These are phyloP conservation scores for Penicillium tannophilum DNA, from an alignment of 495 filamentous ascomycete species.

Conservation along the genomic window DNA sequence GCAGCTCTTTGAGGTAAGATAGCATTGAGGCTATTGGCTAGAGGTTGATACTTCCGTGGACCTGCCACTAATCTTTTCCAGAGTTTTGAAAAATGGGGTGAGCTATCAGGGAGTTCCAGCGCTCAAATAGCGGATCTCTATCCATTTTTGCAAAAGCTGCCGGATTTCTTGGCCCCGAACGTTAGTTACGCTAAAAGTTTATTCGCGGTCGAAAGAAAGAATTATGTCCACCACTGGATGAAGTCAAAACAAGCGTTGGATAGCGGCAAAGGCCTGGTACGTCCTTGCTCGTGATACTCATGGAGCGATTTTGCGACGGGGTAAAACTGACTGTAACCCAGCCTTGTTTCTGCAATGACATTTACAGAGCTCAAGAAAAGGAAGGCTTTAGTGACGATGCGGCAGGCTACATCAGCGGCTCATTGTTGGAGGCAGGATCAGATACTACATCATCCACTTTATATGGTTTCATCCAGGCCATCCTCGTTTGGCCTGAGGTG, in stretches of 20 bases:
- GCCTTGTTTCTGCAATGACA: constrained; percentile 22
- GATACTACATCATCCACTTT: constrained; percentile 45
- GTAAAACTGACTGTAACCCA: constrained; percentile 34
- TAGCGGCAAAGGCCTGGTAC: constrained; percentile 1
- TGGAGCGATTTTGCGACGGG: constrained; percentile 24
- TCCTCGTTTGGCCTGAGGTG: neutral
- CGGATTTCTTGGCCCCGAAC: no score
- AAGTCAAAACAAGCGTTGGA: no score
- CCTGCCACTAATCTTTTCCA: constrained; percentile 37
- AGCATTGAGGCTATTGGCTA: no score
- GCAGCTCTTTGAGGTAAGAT: constrained; percentile 53
- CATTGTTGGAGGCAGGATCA: constrained; percentile 46
- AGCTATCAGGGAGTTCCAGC: no score
- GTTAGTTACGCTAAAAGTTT: no score
- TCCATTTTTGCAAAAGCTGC: no score
- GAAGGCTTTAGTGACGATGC: constrained; percentile 37
- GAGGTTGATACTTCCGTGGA: constrained; percentile 1
- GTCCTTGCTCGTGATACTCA: constrained; percentile 29
- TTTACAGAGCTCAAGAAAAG: constrained; percentile 39
- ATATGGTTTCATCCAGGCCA: constrained; percentile 43
- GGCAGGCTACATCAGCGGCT: constrained; percentile 43
- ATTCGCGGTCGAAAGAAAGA: no score
- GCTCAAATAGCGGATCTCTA: no score
- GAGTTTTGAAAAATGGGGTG: no score
- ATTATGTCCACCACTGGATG: no score